phyloP scores from a whole-genome alignment of 2,329 filamentous ascomycete species.

The Rugonectria rugulosa region DNA sequence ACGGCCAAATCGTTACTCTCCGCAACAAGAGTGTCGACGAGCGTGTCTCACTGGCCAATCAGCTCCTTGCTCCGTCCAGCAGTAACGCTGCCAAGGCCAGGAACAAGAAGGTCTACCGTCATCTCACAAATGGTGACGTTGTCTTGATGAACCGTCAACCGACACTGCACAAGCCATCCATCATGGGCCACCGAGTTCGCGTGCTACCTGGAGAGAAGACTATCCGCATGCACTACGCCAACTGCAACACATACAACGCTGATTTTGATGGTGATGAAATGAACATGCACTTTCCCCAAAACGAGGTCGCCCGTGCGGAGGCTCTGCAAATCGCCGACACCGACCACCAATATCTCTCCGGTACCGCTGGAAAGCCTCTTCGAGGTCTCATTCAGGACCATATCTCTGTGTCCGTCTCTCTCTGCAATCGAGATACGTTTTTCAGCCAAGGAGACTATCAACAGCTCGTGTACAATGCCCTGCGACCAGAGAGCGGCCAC shows the following conservation, averaged over 20 bases:
- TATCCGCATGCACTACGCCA: constrained; percentile 99
- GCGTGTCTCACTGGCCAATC: constrained; percentile 87
- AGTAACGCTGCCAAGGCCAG: constrained; percentile 76
- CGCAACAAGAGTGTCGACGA: constrained; percentile 89
- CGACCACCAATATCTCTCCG: constrained; percentile 95
- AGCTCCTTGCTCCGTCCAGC: constrained; percentile 85
- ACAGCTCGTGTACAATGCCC: constrained; percentile 87
- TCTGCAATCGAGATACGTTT: constrained; percentile 91
- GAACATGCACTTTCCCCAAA: constrained; percentile 99
- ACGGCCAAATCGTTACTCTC: constrained; percentile 88
- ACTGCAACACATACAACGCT: constrained; percentile 99
- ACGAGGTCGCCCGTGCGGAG: constrained; percentile 91
- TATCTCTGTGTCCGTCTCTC: constrained; percentile 89
- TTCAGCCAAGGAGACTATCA: constrained; percentile 90
- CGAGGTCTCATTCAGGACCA: constrained; percentile 98
- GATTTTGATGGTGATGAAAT: constrained; percentile 99
- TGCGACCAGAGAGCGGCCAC: constrained; percentile 90
- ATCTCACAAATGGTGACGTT: constrained; percentile 95
- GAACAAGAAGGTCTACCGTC: constrained; percentile 96
- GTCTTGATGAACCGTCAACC: constrained; percentile 99
- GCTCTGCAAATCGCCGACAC: constrained; percentile 94
- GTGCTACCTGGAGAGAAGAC: constrained; percentile 95
- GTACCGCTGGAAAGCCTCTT: constrained; percentile 90
- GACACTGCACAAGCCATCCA: constrained; percentile 96
- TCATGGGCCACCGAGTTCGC: constrained; percentile 95